Evolutionary conservation across 1,284 basidiomycete genomes (phyloP).

Genomic region (Irpex sp.): DNA sequence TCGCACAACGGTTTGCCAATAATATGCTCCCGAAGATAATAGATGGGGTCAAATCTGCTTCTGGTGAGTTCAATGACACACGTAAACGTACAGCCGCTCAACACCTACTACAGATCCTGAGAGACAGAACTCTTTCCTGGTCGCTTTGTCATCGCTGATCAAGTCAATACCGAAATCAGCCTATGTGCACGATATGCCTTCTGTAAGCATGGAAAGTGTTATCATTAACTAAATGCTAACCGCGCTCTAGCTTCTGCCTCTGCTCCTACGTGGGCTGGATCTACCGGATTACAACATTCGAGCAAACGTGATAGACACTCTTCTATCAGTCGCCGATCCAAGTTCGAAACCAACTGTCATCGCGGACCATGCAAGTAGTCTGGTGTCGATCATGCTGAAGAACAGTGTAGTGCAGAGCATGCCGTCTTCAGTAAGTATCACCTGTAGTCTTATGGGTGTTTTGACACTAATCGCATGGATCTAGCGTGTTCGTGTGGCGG

Average conservation of each 20-base stretch:
- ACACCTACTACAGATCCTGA: constrained; percentile 33
- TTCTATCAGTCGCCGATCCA: constrained; percentile 68
- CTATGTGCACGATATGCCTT: constrained; percentile 65
- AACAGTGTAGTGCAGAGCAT: constrained; percentile 48
- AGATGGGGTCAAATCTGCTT: constrained; percentile 47
- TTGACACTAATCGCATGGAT: neutral
- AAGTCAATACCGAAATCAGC: constrained; percentile 76
- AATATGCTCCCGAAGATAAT: constrained; percentile 75
- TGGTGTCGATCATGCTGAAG: constrained; percentile 71
- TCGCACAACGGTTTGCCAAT: constrained; percentile 83
- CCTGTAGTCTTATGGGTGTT: neutral
- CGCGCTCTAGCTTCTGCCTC: constrained; percentile 70
- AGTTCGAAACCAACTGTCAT: constrained; percentile 40
- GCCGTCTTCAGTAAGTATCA: constrained; percentile 48
- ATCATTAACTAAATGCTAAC: neutral
- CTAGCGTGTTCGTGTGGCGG: constrained; percentile 72
- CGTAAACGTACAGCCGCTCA: neutral
- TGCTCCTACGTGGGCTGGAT: constrained; percentile 83
- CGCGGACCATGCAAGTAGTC: constrained; percentile 65
- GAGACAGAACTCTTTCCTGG: constrained; percentile 71
- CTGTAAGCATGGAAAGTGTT: constrained; percentile 39
- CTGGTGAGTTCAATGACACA: constrained; percentile 32
- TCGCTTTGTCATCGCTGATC: constrained; percentile 83
- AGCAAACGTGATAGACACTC: constrained; percentile 76
- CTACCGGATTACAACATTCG: constrained; percentile 74